Percentiles rank a stretch among this genome's conserved stretches.
Conservation (phyloP, 1,284 basidiomycete species). For the Cutaneotrichosporon arboriforme region DNA sequence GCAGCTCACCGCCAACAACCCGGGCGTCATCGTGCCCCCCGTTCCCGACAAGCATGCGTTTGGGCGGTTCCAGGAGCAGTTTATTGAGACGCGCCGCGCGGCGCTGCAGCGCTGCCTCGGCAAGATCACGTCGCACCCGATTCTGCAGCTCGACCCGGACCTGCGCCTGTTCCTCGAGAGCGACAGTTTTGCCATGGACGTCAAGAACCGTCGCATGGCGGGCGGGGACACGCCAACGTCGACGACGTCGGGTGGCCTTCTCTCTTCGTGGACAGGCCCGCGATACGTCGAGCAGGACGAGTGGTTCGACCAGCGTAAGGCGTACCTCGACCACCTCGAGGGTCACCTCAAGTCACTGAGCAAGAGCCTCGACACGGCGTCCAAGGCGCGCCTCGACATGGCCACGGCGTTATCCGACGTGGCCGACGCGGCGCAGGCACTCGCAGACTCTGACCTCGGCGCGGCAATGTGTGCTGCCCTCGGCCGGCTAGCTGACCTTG, state of each 20-base stretch:
- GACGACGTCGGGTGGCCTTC: conserved; percentile 52
- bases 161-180: conserved; percentile 81
- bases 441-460: conserved; percentile 70
- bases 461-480: conserved; percentile 64
- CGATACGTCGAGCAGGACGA: conserved; percentile 91
- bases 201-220: conserved; percentile 47
- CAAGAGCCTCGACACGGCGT: conserved; percentile 73
- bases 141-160: conserved; percentile 75
- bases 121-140: conserved; percentile 81
- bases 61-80: conserved; percentile 78
- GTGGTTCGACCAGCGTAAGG: conserved; percentile 89
- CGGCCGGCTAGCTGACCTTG: conserved; percentile 64
- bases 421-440: conserved; percentile 59
- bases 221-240: conserved; percentile 3
- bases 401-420: conserved; percentile 66
- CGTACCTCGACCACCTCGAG: conserved; percentile 84
- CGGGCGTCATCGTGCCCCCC: conserved; percentile 93
- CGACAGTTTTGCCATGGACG: conserved; percentile 75
- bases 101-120: conserved; percentile 84
- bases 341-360: conserved; percentile 77
- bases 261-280: conserved; percentile 72
- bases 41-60: conserved; percentile 93
- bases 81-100: conserved; percentile 73
- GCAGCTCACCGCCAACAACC: conserved; percentile 81
- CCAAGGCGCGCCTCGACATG: conserved; percentile 73